phyloP scores from a whole-genome alignment of 1,139 yeast genomes.

The Lodderomyces jiufengensis region DNA sequence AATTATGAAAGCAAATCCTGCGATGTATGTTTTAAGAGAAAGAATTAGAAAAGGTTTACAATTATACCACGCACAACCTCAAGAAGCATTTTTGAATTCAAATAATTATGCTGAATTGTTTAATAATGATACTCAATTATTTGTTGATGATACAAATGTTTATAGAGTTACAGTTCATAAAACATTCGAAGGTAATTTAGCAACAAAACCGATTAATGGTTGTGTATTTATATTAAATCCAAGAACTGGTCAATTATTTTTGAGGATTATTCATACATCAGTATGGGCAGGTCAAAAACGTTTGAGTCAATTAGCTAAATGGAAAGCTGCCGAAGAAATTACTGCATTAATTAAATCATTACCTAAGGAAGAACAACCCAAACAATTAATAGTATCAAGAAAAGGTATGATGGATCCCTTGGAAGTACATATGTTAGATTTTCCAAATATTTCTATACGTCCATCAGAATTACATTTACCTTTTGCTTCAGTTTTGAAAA shows the following conservation, averaged over 20 bases:
- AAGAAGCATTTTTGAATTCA: constrained; percentile 86
- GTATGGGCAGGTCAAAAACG: constrained; percentile 98
- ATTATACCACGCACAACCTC: constrained; percentile 89
- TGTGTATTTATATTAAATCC: constrained; percentile 90
- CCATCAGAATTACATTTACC: constrained; percentile 90
- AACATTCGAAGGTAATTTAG: constrained; percentile 88
- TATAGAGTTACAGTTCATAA: constrained; percentile 91
- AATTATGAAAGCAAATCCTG: constrained; percentile 94
- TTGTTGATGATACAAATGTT: constrained; percentile 90
- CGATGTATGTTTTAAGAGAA: constrained; percentile 85
- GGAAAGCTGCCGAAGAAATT: constrained; percentile 98
- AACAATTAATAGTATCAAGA: constrained; percentile 84
- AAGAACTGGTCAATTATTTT: constrained; percentile 79
- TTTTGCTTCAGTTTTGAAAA: constrained; percentile 79
- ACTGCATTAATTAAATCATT: constrained; percentile 85
- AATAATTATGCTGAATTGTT: constrained; percentile 88
- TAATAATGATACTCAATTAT: constrained; percentile 75
- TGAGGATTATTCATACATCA: constrained; percentile 88
- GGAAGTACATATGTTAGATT: constrained; percentile 95
- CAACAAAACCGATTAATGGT: constrained; percentile 93
- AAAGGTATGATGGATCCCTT: constrained; percentile 92
- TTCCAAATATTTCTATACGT: constrained; percentile 86
- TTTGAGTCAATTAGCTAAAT: constrained; percentile 87
- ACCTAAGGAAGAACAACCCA: constrained; percentile 93
- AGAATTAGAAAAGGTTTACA: constrained; percentile 92